Conservation (phyloP, 805 yeast species). For the Wickerhamomyces ciferrii region DNA sequence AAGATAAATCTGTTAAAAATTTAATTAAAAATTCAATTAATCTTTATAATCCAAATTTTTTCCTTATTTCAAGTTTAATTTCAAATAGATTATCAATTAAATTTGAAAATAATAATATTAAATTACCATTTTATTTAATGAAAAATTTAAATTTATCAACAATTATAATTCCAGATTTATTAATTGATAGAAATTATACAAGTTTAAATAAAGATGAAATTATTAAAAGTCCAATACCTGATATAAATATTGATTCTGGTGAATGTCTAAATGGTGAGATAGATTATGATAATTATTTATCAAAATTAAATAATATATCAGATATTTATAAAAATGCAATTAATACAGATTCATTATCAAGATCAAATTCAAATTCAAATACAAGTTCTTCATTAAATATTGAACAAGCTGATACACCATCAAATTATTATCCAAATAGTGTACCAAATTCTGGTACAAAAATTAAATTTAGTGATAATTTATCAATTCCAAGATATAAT, state of each 20-base stretch:
- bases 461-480: slow-evolving; percentile 16
- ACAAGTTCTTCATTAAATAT: not conserved
- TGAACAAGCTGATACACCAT: slow-evolving; percentile 1
- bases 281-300: not conserved
- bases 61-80: slow-evolving; percentile 12
- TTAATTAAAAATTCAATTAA: slow-evolving; percentile 12
- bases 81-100: slow-evolving; percentile 6
- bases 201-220: not conserved
- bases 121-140: slow-evolving; percentile 14
- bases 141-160: slow-evolving; percentile 15
- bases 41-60: slow-evolving; percentile 16
- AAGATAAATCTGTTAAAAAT: slow-evolving; percentile 7
- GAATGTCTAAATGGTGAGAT: not conserved
- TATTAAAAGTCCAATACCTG: not conserved
- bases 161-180: slow-evolving; percentile 14
- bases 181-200: slow-evolving; percentile 2
- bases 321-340: not conserved
- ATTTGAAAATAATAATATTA: slow-evolving; percentile 3
- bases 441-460: not conserved
- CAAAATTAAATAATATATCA: not conserved
- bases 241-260: not conserved
- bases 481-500: slow-evolving; percentile 8
- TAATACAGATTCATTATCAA: not conserved
- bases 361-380: not conserved
- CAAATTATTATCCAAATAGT: slow-evolving; percentile 5